phyloP scores from a whole-genome alignment of 805 yeast genomes.

The Danielia reshetovae region DNA sequence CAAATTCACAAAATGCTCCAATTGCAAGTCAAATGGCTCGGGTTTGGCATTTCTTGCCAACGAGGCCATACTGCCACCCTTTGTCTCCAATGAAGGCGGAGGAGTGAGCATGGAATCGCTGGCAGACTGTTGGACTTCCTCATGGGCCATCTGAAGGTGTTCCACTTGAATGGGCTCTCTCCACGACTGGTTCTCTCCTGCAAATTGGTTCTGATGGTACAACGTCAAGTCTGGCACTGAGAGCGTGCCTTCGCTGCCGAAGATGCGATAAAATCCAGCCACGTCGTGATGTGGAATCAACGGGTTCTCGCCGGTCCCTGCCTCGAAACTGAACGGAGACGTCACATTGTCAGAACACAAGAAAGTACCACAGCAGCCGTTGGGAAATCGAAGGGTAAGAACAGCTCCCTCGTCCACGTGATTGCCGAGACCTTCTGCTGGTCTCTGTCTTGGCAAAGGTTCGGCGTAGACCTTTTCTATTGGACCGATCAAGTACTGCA shows the following conservation, averaged over 20 bases:
- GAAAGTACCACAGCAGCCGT: constrained; percentile 39
- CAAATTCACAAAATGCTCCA: constrained; percentile 36
- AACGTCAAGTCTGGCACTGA: constrained; percentile 39
- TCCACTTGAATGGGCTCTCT: constrained; percentile 23
- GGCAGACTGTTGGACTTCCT: constrained; percentile 4
- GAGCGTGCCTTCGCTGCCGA: constrained; percentile 37
- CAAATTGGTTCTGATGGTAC: constrained; percentile 26
- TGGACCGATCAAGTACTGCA: constrained; percentile 39
- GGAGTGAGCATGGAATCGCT: constrained; percentile 22
- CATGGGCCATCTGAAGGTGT: constrained; percentile 16
- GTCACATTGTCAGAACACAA: constrained; percentile 39
- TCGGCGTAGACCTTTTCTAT: constrained; percentile 38
- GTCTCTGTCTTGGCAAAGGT: constrained; percentile 28
- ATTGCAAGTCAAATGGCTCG: constrained; percentile 37
- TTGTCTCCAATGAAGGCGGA: constrained; percentile 26
- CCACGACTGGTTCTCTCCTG: constrained; percentile 24
- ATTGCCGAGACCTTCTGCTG: constrained; percentile 12
- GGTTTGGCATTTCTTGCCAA: constrained; percentile 7
- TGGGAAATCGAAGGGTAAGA: constrained; percentile 33
- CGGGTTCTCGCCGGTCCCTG: constrained; percentile 43
- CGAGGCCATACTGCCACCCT: constrained; percentile 13
- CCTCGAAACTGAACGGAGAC: constrained; percentile 39
- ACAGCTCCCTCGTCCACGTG: constrained; percentile 42
- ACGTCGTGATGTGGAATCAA: constrained; percentile 30
- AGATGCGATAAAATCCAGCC: constrained; percentile 35